Evolutionary conservation across 1,284 basidiomycete species (phyloP).

Genomic region (Veloboletus limbatus): DNA sequence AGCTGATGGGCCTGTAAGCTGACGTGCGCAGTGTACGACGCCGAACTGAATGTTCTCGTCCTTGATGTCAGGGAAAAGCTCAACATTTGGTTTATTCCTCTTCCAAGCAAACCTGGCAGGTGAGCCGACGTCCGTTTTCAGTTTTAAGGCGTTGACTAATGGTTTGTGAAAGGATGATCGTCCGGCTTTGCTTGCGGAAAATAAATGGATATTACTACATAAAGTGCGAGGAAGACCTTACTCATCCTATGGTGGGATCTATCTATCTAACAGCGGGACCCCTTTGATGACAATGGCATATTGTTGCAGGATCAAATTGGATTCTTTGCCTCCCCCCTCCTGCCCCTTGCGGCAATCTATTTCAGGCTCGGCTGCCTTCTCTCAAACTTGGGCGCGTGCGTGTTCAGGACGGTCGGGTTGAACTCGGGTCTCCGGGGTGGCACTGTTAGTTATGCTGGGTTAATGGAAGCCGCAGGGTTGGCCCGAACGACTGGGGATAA

Average conservation of each 20-base stretch:
- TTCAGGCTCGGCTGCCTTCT: conserved; percentile 40
- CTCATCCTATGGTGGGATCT: conserved; percentile 22
- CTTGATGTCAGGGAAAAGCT: conserved; percentile 25
- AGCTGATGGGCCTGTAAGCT: background rate
- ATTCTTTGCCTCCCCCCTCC: conserved; percentile 49
- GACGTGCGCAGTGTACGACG: conserved; percentile 26
- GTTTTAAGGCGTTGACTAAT: background rate
- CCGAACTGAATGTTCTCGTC: conserved; percentile 23
- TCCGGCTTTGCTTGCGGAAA: conserved; percentile 26
- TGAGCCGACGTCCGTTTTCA: conserved; percentile 1
- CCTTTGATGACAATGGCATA: background rate
- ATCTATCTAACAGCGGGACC: background rate
- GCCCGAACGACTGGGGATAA: background rate
- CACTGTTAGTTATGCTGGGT: conserved; percentile 14
- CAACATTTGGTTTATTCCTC: conserved; percentile 26
- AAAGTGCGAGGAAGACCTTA: conserved; percentile 20
- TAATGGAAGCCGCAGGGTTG: conserved; percentile 26
- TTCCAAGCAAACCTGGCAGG: conserved; percentile 21
- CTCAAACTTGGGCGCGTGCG: conserved; percentile 44
- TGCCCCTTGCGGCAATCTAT: conserved; percentile 39
- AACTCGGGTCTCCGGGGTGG: conserved; percentile 27
- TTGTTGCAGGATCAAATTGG: conserved; percentile 46
- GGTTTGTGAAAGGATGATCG: conserved; percentile 16
- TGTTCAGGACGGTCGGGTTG: conserved; percentile 34
- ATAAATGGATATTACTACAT: conserved; percentile 12